phyloP scores from a whole-genome alignment of 192 early-diverging fungal species.

The Phycomyces nitens region DNA sequence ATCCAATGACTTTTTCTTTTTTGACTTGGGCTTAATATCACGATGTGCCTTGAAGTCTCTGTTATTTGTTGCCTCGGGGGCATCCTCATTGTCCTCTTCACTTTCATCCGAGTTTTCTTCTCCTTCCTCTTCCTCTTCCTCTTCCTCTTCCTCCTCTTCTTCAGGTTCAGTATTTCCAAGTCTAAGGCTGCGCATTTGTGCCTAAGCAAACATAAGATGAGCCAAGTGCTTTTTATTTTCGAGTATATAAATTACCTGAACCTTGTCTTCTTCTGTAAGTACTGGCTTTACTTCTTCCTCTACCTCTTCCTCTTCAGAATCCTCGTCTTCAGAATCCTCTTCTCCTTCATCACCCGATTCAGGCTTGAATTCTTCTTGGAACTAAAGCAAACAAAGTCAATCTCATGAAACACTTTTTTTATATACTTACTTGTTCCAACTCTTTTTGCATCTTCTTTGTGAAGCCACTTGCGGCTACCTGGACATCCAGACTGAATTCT shows the following conservation, averaged over 20 bases:
- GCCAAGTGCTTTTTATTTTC: no score
- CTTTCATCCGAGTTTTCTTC: slow-evolving; percentile 13
- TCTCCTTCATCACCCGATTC: slow-evolving; percentile 23
- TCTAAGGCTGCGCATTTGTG: slow-evolving; percentile 3
- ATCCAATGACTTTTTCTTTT: slow-evolving; percentile 25
- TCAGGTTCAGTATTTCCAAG: slow-evolving; percentile 11
- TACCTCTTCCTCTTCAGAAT: slow-evolving; percentile 6
- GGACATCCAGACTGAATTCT: slow-evolving; percentile 89
- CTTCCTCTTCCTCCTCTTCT: slow-evolving; percentile 19
- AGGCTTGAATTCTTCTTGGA: slow-evolving; percentile 25
- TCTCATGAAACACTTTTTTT: slow-evolving; percentile 3
- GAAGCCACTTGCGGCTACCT: slow-evolving; percentile 97
- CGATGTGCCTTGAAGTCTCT: slow-evolving; percentile 49
- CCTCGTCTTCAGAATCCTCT: slow-evolving; percentile 18
- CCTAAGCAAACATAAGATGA: no score
- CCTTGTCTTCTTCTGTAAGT: background rate
- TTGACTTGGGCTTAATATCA: slow-evolving; percentile 33
- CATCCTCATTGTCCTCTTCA: slow-evolving; percentile 12
- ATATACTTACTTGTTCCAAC: slow-evolving; percentile 65
- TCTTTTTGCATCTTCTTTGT: slow-evolving; percentile 87
- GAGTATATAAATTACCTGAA: background rate
- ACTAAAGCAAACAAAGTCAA: slow-evolving; percentile 15
- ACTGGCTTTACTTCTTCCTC: background rate
- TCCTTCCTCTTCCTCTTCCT: slow-evolving; percentile 25
- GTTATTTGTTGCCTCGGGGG: slow-evolving; percentile 36